phyloP scores from a whole-genome alignment of 768 basidiomycete species.

The Tricholoma sp. region DNA sequence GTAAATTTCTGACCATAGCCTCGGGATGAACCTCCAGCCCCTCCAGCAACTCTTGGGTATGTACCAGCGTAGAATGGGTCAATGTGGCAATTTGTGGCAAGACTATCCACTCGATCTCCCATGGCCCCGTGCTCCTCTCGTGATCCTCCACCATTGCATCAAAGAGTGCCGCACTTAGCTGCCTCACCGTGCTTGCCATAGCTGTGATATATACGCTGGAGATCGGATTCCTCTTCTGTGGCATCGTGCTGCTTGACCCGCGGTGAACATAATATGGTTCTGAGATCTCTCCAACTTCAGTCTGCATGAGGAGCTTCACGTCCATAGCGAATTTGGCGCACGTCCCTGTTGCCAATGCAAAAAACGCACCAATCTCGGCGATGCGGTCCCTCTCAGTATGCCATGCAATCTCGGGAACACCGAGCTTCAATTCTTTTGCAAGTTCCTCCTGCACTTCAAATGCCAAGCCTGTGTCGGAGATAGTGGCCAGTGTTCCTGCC shows the following conservation, averaged over 20 bases:
- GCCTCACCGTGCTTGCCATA: conserved; percentile 36
- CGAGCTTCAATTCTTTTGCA: conserved; percentile 23
- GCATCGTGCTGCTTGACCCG: conserved; percentile 46
- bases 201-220: conserved; percentile 40
- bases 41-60: conserved; percentile 29
- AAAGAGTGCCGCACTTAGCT: conserved; percentile 33
- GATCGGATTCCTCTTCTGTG: conserved; percentile 45
- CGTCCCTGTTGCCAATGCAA: conserved; percentile 38
- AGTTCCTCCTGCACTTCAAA: conserved; percentile 26
- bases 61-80: conserved; percentile 33
- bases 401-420: conserved; percentile 30
- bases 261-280: conserved; percentile 40
- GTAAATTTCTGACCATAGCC: conserved; percentile 36
- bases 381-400: conserved; percentile 41
- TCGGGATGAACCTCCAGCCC: conserved; percentile 37
- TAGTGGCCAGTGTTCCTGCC: conserved; percentile 40
- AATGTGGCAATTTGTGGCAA: conserved; percentile 40
- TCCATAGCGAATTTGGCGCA: conserved; percentile 43
- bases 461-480: conserved; percentile 34
- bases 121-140: conserved; percentile 43
- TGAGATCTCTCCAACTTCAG: conserved; percentile 39
- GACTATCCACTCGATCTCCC: conserved; percentile 48
- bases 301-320: conserved; percentile 43
- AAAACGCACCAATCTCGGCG: conserved; percentile 38
- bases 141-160: conserved; percentile 47